phyloP scores from a whole-genome alignment of 2,329 filamentous ascomycete genomes.

The Phyllachora maydis region DNA sequence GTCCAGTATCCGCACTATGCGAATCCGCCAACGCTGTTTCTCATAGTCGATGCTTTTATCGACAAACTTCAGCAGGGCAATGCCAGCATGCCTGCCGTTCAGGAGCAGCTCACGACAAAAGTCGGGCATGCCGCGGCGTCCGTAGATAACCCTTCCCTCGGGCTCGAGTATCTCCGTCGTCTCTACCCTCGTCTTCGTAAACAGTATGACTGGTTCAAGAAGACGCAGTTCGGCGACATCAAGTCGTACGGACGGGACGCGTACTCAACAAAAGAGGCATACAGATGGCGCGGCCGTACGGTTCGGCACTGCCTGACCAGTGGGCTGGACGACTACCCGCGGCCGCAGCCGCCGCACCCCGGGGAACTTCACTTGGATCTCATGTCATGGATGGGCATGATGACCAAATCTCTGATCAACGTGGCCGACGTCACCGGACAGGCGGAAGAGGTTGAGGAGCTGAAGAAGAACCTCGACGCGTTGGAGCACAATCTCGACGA shows the following conservation, averaged over 20 bases:
- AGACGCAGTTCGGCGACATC: slow-evolving; percentile 76
- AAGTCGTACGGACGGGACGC: slow-evolving; percentile 80
- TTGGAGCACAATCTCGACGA: slow-evolving; percentile 78
- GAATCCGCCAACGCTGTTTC: slow-evolving; percentile 87
- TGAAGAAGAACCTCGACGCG: slow-evolving; percentile 49
- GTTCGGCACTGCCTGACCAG: slow-evolving; percentile 77
- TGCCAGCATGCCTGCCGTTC: slow-evolving; percentile 19
- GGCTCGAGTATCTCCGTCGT: slow-evolving; percentile 48
- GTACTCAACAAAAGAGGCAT: slow-evolving; percentile 76
- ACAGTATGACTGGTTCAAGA: slow-evolving; percentile 89
- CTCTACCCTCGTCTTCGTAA: slow-evolving; percentile 75
- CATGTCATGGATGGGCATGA: slow-evolving; percentile 94
- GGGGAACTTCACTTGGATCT: slow-evolving; percentile 91
- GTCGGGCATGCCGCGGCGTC: slow-evolving; percentile 39
- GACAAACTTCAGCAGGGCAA: slow-evolving; percentile 46
- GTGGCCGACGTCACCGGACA: slow-evolving; percentile 61
- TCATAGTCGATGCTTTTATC: slow-evolving; percentile 69
- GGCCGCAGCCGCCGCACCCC: slow-evolving; percentile 80
- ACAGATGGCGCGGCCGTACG: slow-evolving; percentile 85
- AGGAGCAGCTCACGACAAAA: slow-evolving; percentile 19
- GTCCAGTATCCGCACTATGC: slow-evolving; percentile 94
- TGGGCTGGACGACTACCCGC: slow-evolving; percentile 89
- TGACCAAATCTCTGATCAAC: slow-evolving; percentile 67
- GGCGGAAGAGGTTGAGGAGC: slow-evolving; percentile 54
- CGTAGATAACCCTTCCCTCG: slow-evolving; percentile 44